phyloP scores from a whole-genome alignment of 768 basidiomycete genomes.

The Mycena galopus region DNA sequence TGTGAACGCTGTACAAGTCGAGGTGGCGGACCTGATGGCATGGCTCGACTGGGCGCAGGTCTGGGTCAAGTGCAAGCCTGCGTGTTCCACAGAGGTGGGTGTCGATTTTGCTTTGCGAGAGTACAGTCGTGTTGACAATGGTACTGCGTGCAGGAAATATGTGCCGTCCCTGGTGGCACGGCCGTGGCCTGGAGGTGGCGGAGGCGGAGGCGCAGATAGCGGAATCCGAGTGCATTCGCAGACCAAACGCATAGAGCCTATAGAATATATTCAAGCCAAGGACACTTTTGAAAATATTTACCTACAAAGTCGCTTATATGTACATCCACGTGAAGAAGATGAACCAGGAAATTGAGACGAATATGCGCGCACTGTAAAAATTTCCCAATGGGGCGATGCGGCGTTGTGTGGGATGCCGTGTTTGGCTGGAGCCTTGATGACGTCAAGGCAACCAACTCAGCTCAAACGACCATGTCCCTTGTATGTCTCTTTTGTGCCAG shows the following conservation, averaged over 20 bases:
- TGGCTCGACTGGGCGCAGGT: conserved; percentile 31
- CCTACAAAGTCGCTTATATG: too few relatives aligned
- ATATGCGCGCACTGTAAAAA: too few relatives aligned
- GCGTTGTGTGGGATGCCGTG: conserved; percentile 8
- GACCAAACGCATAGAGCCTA: conserved; percentile 4
- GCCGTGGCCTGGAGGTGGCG: not conserved
- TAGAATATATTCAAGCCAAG: too few relatives aligned
- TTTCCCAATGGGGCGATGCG: not conserved
- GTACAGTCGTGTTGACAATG: not conserved
- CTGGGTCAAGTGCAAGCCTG: conserved; percentile 18
- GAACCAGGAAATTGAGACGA: too few relatives aligned
- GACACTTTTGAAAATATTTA: too few relatives aligned
- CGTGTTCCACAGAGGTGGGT: conserved; percentile 14
- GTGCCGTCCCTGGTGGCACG: not conserved
- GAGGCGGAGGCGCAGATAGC: not conserved
- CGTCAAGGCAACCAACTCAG: conserved; percentile 3
- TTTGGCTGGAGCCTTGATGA: conserved; percentile 9
- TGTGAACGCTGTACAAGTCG: not conserved
- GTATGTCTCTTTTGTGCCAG: conserved; percentile 14
- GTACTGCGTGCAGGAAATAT: not conserved
- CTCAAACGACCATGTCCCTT: conserved; percentile 52
- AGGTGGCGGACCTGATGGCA: conserved; percentile 16
- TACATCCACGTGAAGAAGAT: too few relatives aligned
- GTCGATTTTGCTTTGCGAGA: not conserved
- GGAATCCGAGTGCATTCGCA: conserved; percentile 12